These are phyloP conservation scores for Stephania cephalantha DNA, from an alignment of 164 flowering plant genomes.

Conservation along the genomic window DNA sequence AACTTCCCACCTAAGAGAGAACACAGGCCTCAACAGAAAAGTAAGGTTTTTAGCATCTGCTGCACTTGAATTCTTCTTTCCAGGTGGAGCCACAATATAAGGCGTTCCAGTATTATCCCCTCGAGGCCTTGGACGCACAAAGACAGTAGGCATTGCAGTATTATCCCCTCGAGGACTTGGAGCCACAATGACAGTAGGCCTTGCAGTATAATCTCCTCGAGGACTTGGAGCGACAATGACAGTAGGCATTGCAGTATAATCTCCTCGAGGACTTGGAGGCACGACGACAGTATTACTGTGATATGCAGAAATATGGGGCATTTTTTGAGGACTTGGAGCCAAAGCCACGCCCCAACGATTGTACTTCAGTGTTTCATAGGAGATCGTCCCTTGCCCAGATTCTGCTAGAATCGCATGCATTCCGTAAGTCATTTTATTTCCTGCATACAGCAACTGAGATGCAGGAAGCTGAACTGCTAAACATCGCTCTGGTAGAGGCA, in stretches of 20 bases:
- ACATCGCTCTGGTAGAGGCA: background rate
- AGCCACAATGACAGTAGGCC: too few relatives aligned
- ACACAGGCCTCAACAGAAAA: background rate
- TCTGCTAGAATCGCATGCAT: background rate
- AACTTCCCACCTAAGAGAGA: background rate
- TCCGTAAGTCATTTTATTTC: background rate
- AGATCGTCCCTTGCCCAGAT: background rate
- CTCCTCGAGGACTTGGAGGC: too few relatives aligned
- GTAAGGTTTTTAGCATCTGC: background rate
- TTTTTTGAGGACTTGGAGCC: background rate
- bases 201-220: too few relatives aligned
- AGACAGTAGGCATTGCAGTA: too few relatives aligned
- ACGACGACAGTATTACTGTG: too few relatives aligned
- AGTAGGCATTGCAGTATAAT: too few relatives aligned
- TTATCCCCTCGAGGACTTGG: too few relatives aligned
- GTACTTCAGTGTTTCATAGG: too few relatives aligned
- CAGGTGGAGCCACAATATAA: too few relatives aligned
- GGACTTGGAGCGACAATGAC: too few relatives aligned
- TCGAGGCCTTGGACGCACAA: too few relatives aligned
- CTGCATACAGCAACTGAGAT: background rate
- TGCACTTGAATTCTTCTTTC: background rate
- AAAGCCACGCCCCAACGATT: too few relatives aligned
- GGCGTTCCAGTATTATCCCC: background rate
- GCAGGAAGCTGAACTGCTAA: background rate
- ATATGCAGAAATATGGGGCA: background rate